A percentile compares a stretch with the other conserved stretches of the same genome.
These are phyloP conservation scores for Asterophora parasitica DNA, from an alignment of 768 basidiomycete species.

Conservation along the genomic window DNA sequence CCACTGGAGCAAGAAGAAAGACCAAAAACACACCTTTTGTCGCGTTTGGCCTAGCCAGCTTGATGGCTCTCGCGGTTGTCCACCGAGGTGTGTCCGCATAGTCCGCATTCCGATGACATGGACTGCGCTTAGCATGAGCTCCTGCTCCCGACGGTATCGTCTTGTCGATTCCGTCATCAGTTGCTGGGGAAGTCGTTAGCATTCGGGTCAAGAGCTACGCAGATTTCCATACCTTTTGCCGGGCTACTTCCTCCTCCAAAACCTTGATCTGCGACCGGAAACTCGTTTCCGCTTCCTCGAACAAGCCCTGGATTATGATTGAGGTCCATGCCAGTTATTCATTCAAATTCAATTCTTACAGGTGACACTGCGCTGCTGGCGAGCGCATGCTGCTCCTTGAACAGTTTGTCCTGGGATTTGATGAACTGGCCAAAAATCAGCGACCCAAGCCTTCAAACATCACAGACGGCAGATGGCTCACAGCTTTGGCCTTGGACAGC, in stretches of 20 bases:
- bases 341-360: constrained; percentile 29
- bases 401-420: constrained; percentile 85
- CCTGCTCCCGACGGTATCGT: constrained; percentile 72
- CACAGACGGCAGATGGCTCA: constrained; percentile 24
- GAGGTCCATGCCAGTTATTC: not conserved
- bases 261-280: constrained; percentile 62
- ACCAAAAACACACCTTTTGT: constrained; percentile 32
- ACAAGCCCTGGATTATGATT: constrained; percentile 37
- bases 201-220: not conserved
- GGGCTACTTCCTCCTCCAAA: constrained; percentile 58
- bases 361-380: constrained; percentile 36
- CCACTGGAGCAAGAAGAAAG: not conserved
- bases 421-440: constrained; percentile 60
- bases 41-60: constrained; percentile 74
- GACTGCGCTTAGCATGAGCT: constrained; percentile 73
- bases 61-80: constrained; percentile 44
- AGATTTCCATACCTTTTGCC: constrained; percentile 43
- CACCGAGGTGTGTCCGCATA: constrained; percentile 55
- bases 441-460: not conserved
- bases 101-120: constrained; percentile 66
- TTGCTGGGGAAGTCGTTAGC: constrained; percentile 29
- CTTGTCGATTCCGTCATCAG: constrained; percentile 48
- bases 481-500: constrained; percentile 72
- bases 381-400: constrained; percentile 75
- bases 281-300: constrained; percentile 69